These are phyloP conservation scores for Cladosporium sp. DNA, from an alignment of 2,329 filamentous ascomycete species.

Conservation along the genomic window DNA sequence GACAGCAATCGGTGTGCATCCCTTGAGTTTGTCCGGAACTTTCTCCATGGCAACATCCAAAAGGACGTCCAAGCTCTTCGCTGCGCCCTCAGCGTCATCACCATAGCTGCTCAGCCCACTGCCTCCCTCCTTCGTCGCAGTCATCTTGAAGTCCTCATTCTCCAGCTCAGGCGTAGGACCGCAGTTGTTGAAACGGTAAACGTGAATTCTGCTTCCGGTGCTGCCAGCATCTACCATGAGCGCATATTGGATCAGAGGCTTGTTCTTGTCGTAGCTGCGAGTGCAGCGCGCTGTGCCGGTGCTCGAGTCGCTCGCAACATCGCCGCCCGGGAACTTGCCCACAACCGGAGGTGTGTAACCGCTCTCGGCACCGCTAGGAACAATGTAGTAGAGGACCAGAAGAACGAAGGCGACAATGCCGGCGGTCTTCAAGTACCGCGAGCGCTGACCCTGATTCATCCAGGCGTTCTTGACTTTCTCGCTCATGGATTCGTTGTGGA, in stretches of 20 bases:
- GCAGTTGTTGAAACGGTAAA: slow-evolving; percentile 99
- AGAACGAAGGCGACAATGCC: slow-evolving; percentile 60
- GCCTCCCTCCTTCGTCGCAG: slow-evolving; percentile 77
- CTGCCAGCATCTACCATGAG: slow-evolving; percentile 98
- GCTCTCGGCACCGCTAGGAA: slow-evolving; percentile 38
- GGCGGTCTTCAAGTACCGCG: slow-evolving; percentile 62
- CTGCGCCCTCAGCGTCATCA: slow-evolving; percentile 81
- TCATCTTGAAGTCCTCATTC: slow-evolving; percentile 90
- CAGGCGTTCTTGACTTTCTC: slow-evolving; percentile 45
- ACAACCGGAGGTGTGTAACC: slow-evolving; percentile 4
- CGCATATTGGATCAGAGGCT: slow-evolving; percentile 94
- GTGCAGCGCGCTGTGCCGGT: slow-evolving; percentile 74
- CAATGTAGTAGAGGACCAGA: slow-evolving; percentile 58
- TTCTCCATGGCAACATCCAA: slow-evolving; percentile 81
- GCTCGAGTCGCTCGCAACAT: slow-evolving; percentile 55
- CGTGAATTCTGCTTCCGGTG: slow-evolving; percentile 95
- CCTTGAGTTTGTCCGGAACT: slow-evolving; percentile 84
- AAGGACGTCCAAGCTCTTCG: slow-evolving; percentile 82
- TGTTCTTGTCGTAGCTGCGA: slow-evolving; percentile 79
- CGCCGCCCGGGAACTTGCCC: slow-evolving; percentile 34
- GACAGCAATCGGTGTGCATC: slow-evolving; percentile 93
- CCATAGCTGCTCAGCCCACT: slow-evolving; percentile 82
- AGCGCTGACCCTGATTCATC: slow-evolving; percentile 64
- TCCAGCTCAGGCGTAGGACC: slow-evolving; percentile 93
- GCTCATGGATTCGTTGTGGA: slow-evolving; percentile 36